These are phyloP conservation scores for Pisolithus tinctorius DNA, from an alignment of 768 basidiomycete species.

Conservation along the genomic window DNA sequence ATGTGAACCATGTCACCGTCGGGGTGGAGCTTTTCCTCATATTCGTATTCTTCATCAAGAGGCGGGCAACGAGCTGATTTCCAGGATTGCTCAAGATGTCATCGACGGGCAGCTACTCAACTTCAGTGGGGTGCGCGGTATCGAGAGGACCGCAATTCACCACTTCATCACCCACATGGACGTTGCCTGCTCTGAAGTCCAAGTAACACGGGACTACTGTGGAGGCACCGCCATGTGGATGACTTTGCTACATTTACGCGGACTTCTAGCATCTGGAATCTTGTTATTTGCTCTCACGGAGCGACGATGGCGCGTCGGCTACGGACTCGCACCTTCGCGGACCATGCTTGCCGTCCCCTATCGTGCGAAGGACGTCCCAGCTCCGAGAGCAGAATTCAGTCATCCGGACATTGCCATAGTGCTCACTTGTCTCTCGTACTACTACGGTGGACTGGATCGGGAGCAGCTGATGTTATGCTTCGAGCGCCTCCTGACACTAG, in stretches of 20 bases:
- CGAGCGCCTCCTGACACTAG: constrained; percentile 20
- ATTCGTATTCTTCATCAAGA: constrained; percentile 15
- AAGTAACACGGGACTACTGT: constrained; percentile 6
- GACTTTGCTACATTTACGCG: constrained; percentile 28
- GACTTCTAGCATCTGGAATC: constrained; percentile 28
- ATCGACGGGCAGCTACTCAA: constrained; percentile 11
- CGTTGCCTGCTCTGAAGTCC: background rate
- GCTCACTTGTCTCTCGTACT: constrained; percentile 11
- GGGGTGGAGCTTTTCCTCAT: constrained; percentile 16
- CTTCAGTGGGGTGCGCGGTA: constrained; percentile 6
- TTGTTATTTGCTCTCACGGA: constrained; percentile 26
- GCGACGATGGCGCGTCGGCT: constrained; percentile 34
- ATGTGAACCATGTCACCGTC: background rate
- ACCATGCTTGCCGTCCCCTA: constrained; percentile 34
- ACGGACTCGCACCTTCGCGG: constrained; percentile 26
- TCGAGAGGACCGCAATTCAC: constrained; percentile 7
- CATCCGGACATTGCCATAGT: constrained; percentile 18
- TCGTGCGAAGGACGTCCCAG: constrained; percentile 32
- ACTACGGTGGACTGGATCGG: constrained; percentile 28
- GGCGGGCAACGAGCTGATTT: constrained; percentile 9
- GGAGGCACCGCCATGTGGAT: constrained; percentile 9
- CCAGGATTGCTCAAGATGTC: constrained; percentile 10
- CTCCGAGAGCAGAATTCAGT: constrained; percentile 32
- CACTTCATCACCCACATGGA: constrained; percentile 18
- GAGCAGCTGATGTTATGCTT: constrained; percentile 25